Evolutionary conservation across 2,329 filamentous ascomycete species (phyloP).

Genomic region (Ascochyta viciae-villosae): DNA sequence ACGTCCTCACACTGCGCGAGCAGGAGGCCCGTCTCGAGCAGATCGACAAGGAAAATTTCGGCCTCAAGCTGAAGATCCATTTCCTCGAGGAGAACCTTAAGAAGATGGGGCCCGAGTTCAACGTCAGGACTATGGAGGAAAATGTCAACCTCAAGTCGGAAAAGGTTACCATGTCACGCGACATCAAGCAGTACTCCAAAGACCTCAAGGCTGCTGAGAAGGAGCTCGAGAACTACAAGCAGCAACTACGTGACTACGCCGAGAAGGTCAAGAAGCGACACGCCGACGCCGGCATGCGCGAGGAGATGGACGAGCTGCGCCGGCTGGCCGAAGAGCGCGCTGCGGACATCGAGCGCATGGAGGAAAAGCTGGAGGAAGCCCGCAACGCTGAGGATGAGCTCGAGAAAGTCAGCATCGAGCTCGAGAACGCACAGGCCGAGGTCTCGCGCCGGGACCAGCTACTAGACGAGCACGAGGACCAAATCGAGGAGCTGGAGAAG

Average conservation of each 20-base stretch:
- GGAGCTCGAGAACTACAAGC: conserved; percentile 82
- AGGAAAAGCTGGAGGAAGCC: conserved; percentile 44
- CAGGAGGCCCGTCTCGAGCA: conserved; percentile 94
- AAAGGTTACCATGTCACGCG: conserved; percentile 86
- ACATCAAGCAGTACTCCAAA: conserved; percentile 86
- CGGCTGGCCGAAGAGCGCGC: conserved; percentile 54
- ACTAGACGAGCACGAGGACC: conserved; percentile 48
- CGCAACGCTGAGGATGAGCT: conserved; percentile 43
- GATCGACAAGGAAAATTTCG: conserved; percentile 98
- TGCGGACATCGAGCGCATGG: conserved; percentile 44
- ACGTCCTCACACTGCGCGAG: conserved; percentile 88
- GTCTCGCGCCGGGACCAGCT: conserved; percentile 42
- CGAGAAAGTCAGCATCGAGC: conserved; percentile 44
- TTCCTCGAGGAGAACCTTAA: conserved; percentile 90
- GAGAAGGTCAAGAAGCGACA: conserved; percentile 81
- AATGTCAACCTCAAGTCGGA: conserved; percentile 97
- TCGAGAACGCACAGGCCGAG: conserved; percentile 46
- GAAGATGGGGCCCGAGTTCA: conserved; percentile 88
- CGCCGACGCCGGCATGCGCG: conserved; percentile 72
- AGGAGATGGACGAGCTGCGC: conserved; percentile 62
- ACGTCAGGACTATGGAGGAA: conserved; percentile 86
- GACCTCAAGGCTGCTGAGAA: conserved; percentile 81
- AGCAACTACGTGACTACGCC: conserved; percentile 82
- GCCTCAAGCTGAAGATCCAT: conserved; percentile 73
- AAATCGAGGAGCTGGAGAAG: conserved; percentile 44